phyloP scores from a whole-genome alignment of 2,329 filamentous ascomycete genomes.

The Beauveria sp. region DNA sequence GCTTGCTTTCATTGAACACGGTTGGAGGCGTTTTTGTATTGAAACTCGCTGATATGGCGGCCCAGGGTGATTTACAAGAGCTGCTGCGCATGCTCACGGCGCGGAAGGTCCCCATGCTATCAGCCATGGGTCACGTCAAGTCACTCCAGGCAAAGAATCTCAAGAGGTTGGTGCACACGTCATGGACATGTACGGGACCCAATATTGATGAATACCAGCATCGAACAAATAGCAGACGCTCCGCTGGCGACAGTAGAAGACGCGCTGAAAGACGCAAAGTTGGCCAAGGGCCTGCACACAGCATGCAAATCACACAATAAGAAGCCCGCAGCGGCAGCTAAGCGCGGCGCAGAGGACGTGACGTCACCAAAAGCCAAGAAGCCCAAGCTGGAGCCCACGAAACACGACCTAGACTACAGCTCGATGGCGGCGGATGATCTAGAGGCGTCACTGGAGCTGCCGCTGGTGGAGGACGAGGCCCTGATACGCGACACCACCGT shows the following conservation, averaged over 20 bases:
- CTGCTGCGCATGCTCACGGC: slow-evolving; percentile 52
- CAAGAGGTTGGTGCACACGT: slow-evolving; percentile 40
- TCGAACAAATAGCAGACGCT: slow-evolving; percentile 47
- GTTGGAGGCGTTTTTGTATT: not conserved
- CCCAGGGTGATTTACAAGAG: slow-evolving; percentile 53
- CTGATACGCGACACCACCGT: slow-evolving; percentile 51
- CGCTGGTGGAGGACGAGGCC: slow-evolving; percentile 49
- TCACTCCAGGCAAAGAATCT: slow-evolving; percentile 47
- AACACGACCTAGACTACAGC: slow-evolving; percentile 29
- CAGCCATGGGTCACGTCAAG: slow-evolving; percentile 51
- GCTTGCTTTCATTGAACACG: not conserved
- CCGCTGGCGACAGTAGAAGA: slow-evolving; percentile 35
- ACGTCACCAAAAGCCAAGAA: slow-evolving; percentile 22
- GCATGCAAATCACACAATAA: slow-evolving; percentile 49
- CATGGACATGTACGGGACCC: not conserved
- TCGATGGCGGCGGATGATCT: slow-evolving; percentile 47
- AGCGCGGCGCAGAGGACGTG: slow-evolving; percentile 21
- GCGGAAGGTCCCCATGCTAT: slow-evolving; percentile 51
- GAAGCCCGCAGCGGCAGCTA: slow-evolving; percentile 18
- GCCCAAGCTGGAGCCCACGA: slow-evolving; percentile 26
- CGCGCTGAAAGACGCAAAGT: slow-evolving; percentile 41
- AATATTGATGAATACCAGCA: slow-evolving; percentile 26
- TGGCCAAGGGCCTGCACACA: slow-evolving; percentile 42
- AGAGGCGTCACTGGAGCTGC: slow-evolving; percentile 55
- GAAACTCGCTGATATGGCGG: slow-evolving; percentile 35